Conservation (phyloP, 768 basidiomycete genomes). For the Hysterangium stoloniferum region DNA sequence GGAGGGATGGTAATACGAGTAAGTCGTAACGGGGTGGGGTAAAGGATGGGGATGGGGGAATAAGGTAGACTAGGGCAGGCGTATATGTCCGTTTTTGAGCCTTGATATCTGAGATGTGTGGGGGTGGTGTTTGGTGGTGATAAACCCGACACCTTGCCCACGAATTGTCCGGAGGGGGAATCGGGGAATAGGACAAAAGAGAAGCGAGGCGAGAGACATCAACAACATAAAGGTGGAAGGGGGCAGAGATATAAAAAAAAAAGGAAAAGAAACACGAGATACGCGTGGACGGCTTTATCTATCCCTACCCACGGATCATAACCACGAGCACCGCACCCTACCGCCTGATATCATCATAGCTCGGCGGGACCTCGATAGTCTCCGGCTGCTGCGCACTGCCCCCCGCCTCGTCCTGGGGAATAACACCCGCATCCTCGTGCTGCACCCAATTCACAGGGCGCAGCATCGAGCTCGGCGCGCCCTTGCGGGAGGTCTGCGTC, state of each 20-base stretch:
- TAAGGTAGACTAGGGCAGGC: no score
- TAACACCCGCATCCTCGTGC: constrained; percentile 70
- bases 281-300: no score
- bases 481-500: constrained; percentile 29
- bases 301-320: background rate
- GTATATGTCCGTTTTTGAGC: no score
- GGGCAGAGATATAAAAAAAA: background rate
- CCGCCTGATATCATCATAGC: constrained; percentile 57
- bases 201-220: no score
- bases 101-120: no score
- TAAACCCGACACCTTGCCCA: no score
- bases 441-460: constrained; percentile 75
- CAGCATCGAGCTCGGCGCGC: constrained; percentile 39
- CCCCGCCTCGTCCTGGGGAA: constrained; percentile 32
- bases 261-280: background rate
- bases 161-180: no score
- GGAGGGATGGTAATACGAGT: no score
- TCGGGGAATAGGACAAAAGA: no score
- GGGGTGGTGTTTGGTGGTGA: no score
- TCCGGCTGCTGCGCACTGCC: constrained; percentile 43
- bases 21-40: no score
- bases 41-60: no score
- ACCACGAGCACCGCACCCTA: background rate
- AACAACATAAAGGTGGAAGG: background rate
- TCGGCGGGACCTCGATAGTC: constrained; percentile 78